A percentile compares a stretch with the other conserved stretches of the same genome.
Evolutionary conservation across 2,329 filamentous ascomycete genomes (phyloP).

Genomic region (Bipolaris zeicola): DNA sequence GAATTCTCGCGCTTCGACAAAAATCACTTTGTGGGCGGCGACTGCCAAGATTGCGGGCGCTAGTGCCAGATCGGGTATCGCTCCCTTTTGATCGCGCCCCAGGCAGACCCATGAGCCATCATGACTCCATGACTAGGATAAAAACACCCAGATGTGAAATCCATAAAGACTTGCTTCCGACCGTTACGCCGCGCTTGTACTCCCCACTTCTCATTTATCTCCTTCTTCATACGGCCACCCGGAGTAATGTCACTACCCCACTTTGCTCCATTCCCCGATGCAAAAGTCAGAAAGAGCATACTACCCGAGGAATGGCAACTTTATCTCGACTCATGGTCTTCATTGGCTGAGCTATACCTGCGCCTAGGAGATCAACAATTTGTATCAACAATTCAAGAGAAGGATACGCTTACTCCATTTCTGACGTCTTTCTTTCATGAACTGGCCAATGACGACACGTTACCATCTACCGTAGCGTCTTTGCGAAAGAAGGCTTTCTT

Average conservation of each 20-base stretch:
- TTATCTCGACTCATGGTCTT: conserved; percentile 77
- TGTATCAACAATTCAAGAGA: conserved; percentile 54
- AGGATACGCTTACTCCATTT: conserved; percentile 67
- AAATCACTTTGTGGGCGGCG: conserved; percentile 22
- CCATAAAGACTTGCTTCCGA: background rate
- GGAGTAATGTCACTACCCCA: conserved; percentile 63
- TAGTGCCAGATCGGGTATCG: conserved; percentile 39
- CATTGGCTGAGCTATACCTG: conserved; percentile 69
- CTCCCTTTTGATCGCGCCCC: conserved; percentile 7
- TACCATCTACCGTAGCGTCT: conserved; percentile 49
- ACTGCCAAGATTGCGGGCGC: conserved; percentile 31
- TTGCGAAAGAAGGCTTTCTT: conserved; percentile 70
- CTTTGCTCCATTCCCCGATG: conserved; percentile 77
- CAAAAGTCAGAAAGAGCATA: conserved; percentile 69
- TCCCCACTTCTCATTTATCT: too few relatives aligned
- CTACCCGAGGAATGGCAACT: conserved; percentile 74
- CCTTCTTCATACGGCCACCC: background rate
- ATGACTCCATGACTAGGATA: conserved; percentile 29
- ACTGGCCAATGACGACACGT: conserved; percentile 43
- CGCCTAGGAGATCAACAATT: conserved; percentile 64
- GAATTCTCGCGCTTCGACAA: conserved; percentile 15
- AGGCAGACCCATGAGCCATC: conserved; percentile 29
- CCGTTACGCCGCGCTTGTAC: background rate
- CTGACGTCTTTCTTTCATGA: conserved; percentile 70
- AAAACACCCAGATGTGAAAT: conserved; percentile 9